These are phyloP conservation scores for Digitaria exilis DNA, from an alignment of 202 grass and related monocot species.

Conservation along the genomic window DNA sequence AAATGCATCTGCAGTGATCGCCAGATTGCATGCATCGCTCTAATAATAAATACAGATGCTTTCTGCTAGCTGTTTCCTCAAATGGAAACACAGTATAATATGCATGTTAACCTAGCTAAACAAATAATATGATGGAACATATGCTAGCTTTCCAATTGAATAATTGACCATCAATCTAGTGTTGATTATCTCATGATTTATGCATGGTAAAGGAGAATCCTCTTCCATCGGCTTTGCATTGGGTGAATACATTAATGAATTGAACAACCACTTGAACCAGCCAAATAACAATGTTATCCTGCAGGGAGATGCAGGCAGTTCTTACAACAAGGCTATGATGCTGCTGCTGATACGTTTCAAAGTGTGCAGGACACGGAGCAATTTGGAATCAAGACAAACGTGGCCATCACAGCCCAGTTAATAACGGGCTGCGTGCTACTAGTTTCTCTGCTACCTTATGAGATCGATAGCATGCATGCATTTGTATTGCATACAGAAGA, in stretches of 20 bases:
- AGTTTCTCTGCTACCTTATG: not conserved
- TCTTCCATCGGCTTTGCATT: not conserved
- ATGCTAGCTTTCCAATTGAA: conserved; percentile 19
- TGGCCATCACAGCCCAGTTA: conserved; percentile 29
- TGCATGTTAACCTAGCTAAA: not conserved
- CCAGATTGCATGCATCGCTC: not conserved
- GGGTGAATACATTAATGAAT: conserved; percentile 21
- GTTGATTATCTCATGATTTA: conserved; percentile 1
- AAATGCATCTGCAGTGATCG: not conserved
- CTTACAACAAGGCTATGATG: conserved; percentile 1
- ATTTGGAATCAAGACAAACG: conserved; percentile 57
- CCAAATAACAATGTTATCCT: conserved; percentile 45
- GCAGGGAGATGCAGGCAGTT: conserved; percentile 6
- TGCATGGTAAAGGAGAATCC: not conserved
- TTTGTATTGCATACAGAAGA: not conserved
- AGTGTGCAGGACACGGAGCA: conserved; percentile 16
- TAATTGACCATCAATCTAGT: not conserved
- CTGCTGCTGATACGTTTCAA: not conserved
- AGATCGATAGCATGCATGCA: not conserved
- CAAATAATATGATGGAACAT: not conserved
- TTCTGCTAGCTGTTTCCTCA: conserved; percentile 34
- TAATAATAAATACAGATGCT: not conserved
- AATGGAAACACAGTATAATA: conserved; percentile 30
- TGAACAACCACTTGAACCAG: not conserved
- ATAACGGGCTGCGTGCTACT: no score